Base-by-base conservation (phyloP, 768 basidiomycete genomes). In the Mycena alexandri region DNA sequence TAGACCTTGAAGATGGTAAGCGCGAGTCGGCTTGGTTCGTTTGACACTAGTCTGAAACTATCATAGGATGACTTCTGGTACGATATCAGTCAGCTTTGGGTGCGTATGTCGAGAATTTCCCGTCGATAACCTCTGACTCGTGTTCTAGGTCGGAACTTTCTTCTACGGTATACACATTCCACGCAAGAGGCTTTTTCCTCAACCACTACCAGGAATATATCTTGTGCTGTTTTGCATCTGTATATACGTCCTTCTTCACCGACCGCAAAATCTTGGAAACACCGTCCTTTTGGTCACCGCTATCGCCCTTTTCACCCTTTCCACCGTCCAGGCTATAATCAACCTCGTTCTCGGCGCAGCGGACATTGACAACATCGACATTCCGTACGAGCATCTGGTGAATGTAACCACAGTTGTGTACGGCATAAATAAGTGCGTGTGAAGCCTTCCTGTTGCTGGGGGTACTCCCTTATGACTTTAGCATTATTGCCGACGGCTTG, bases 371-470 rank as follows among this genome's bases (percentile, higher is more conserved):
- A 47, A 67, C 36, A 63, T 74, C 42, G 74, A 72, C 29, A 72
- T 78, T 33, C 75, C 77, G 33, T 72, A 75, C 33, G 69, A 68
- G 50, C 66, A 75, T 54, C 54, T 79, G 19, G 73, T 73, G 52
- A 73, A 68, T 38, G 67, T 56, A 67, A 74, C 77, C 55, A 74
- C 68, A 44, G 68, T 79, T 13, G 73, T 78, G 7, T 78, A 76
- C 53, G 76, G 75, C 50, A 75, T 74, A 24, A 78, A 75, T 74
- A 79, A 79, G 79, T 78, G 61, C 63, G 78, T 75, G 9, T n/a
- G 14, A 4, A 24, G 34, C 6, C 24, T 36, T 41, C n/a, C 7
- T n/a, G 6, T 29, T 29, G 29, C 29, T 29, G 29, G 6, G n/a
- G 6, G 29, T 6, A 29, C 29, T 29, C 29, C 3, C 6, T 29